Evolutionary conservation across 2,329 filamentous ascomycete species (phyloP), one percentile per base, ranked within the genome.

Genomic region (Cytospora leucostoma): DNA sequence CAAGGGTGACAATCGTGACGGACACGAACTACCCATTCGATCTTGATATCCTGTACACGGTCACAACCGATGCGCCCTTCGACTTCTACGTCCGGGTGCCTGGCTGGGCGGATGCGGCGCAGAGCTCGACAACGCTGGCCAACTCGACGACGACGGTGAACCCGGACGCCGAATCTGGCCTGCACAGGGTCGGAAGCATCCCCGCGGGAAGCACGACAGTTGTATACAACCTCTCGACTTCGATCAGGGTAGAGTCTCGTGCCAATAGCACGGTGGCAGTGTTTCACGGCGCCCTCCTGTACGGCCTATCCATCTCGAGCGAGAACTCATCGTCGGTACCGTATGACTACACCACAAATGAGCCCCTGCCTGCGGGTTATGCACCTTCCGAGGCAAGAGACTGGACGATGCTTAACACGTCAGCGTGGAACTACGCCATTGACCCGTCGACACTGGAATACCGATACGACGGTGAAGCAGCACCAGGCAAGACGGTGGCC

Each of bases 11-110:
- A 2, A 74, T 85, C 27, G 68, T 70, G 12, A 80, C 78, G 62
- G 70, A 78, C 6, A 84, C 82, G 0, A 76, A 74, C 40, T 85
- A 85, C 69, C 83, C 72, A 33, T 71, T 74, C 65, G 59, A 71
- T 66, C 64, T 74, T 71, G 68, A 67, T 61, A 40, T 74, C 68
- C 59, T 65, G 62, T 70, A 76, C 70, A 65, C 71, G 54, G 68
- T 73, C 65, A 65, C 72, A 66, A 63, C 73, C 64, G 50, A 70
- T 67, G 56, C 69, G 1, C 65, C 68, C 13, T 74, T 75, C 56
- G 61, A 68, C 6, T 74, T 74, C 50, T 74, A 74, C 59, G 70
- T 74, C 17, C 71, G 73, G 8, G 73, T 74, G 33, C 73, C 73
- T 4, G 66, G 55, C 5, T 75, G 72, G 73, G 70, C 71, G 11